A percentile compares a stretch with the other conserved stretches of the same genome.
Conservation (phyloP, 2,329 filamentous ascomycete species). For the Neofusicoccum kwambonambiense region DNA sequence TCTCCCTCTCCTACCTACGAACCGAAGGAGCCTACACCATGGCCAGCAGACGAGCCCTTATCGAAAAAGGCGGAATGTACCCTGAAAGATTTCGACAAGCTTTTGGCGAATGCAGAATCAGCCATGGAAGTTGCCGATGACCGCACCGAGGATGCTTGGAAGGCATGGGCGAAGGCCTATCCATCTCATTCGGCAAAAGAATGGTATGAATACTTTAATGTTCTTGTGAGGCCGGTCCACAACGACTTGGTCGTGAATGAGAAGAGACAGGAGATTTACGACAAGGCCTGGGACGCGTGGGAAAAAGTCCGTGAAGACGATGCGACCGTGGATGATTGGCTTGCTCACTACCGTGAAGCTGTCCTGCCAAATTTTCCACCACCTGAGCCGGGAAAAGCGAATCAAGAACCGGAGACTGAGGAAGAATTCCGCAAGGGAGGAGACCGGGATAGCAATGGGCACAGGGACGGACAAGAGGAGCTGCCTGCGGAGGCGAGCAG, state of each 20-base stretch:
- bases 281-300: background rate
- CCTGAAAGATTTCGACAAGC: background rate
- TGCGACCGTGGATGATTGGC: background rate
- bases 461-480: too few species aligned
- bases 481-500: too few species aligned
- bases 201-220: background rate
- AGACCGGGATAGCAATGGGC: too few species aligned
- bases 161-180: background rate
- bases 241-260: background rate
- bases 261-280: background rate
- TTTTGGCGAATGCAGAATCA: background rate
- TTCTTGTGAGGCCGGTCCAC: background rate
- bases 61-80: background rate
- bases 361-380: background rate
- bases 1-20: background rate
- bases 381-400: too few species aligned
- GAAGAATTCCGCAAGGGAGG: too few species aligned
- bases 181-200: background rate
- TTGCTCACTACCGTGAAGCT: background rate
- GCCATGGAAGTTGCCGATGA: background rate
- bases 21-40: background rate
- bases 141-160: background rate
- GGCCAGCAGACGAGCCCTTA: background rate
- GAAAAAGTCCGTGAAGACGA: background rate
- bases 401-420: too few species aligned